Conservation (phyloP, 2,329 filamentous ascomycete species). For the Sporothrix globosa region DNA sequence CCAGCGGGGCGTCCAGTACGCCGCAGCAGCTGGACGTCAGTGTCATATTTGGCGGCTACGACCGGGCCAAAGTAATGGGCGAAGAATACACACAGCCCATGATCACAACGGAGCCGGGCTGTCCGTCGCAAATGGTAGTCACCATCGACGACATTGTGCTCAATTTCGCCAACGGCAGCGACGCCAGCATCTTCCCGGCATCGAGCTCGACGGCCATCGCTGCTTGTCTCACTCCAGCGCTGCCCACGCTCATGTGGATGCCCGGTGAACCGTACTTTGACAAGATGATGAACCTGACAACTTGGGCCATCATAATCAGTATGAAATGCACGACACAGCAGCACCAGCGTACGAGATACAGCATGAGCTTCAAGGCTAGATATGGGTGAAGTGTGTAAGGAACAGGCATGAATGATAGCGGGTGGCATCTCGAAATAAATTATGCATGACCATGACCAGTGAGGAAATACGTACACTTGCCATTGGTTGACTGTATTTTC, state of each 20-base stretch:
- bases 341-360: neutral
- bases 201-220: slow-evolving; percentile 30
- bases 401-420: too few relatives aligned
- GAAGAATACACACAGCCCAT: slow-evolving; percentile 37
- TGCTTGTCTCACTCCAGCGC: slow-evolving; percentile 37
- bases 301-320: slow-evolving; percentile 31
- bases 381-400: too few relatives aligned
- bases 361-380: neutral
- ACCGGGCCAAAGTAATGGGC: slow-evolving; percentile 38
- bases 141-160: slow-evolving; percentile 41
- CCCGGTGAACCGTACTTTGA: slow-evolving; percentile 37
- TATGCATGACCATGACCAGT: too few relatives aligned
- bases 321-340: neutral
- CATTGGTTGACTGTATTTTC: too few relatives aligned
- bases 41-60: slow-evolving; percentile 42
- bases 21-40: slow-evolving; percentile 37
- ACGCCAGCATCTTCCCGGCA: slow-evolving; percentile 40
- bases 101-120: slow-evolving; percentile 33
- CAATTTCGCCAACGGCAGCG: slow-evolving; percentile 43
- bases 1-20: slow-evolving; percentile 32
- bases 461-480: too few relatives aligned
- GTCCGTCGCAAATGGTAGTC: slow-evolving; percentile 41
- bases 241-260: slow-evolving; percentile 37
- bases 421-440: too few relatives aligned
- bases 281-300: slow-evolving; percentile 28